phyloP scores from a whole-genome alignment of 148 eudicot genomes.

The Silene latifolia region DNA sequence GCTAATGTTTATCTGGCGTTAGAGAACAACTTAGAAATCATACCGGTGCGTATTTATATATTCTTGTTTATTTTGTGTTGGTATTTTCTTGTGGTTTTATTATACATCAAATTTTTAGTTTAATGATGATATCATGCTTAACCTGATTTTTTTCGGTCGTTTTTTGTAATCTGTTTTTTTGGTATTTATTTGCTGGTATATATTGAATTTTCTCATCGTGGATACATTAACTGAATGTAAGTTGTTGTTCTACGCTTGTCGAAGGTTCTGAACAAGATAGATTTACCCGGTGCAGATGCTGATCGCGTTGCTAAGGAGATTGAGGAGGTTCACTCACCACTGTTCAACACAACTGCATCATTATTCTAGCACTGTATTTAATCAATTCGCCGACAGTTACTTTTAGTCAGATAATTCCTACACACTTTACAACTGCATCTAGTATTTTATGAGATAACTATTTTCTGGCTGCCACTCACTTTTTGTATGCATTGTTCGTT shows the following conservation, averaged over 20 bases:
- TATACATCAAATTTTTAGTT: background rate
- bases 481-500: background rate
- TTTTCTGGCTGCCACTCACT: background rate
- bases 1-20: constrained; percentile 96
- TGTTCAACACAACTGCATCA: background rate
- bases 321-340: constrained; percentile 77
- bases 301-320: constrained; percentile 79
- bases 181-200: background rate
- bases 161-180: background rate
- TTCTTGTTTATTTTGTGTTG: background rate
- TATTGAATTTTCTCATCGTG: background rate
- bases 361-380: background rate
- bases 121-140: background rate
- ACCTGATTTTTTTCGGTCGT: background rate
- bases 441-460: background rate
- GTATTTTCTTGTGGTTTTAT: background rate
- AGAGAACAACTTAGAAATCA: constrained; percentile 92
- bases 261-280: constrained; percentile 97
- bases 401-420: background rate
- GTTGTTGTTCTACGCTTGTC: constrained; percentile 12
- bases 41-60: constrained; percentile 59
- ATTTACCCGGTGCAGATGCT: constrained; percentile 97
- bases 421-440: background rate
- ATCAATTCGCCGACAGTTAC: background rate
- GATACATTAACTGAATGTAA: background rate